phyloP scores from a whole-genome alignment of 495 filamentous ascomycete species.

The Cairneyella variabilis region DNA sequence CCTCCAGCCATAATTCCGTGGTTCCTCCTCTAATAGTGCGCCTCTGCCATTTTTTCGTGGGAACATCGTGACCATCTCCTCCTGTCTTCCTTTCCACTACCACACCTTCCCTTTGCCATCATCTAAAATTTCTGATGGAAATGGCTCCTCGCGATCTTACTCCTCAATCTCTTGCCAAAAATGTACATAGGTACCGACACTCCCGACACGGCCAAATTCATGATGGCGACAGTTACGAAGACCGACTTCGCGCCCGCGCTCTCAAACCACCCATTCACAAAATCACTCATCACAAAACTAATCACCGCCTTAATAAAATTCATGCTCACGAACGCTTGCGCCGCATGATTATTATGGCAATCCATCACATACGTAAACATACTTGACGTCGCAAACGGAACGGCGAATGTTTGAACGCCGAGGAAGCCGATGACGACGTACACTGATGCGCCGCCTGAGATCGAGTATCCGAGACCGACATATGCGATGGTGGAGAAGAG shows the following conservation, averaged over 20 bases:
- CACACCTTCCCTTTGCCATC: not conserved
- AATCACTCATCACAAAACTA: conserved; percentile 48
- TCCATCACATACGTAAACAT: conserved; percentile 54
- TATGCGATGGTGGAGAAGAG: conserved; percentile 45
- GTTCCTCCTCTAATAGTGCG: no score
- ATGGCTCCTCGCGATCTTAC: conserved; percentile 40
- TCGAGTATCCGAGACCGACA: conserved; percentile 18
- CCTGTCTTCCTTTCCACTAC: not conserved
- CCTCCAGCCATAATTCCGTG: no score
- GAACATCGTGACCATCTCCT: not conserved
- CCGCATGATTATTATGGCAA: conserved; percentile 37
- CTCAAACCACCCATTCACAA: conserved; percentile 46
- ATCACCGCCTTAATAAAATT: conserved; percentile 46
- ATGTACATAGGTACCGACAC: conserved; percentile 51
- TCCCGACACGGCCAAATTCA: conserved; percentile 36
- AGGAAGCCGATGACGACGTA: conserved; percentile 46
- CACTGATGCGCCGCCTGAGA: conserved; percentile 45
- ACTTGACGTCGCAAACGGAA: conserved; percentile 46
- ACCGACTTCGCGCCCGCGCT: conserved; percentile 40
- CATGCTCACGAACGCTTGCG: conserved; percentile 49
- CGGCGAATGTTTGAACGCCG: conserved; percentile 47
- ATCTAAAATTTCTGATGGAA: conserved; percentile 37
- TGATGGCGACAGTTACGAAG: conserved; percentile 41
- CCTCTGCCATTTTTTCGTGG: no score
- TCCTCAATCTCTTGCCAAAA: conserved; percentile 45